phyloP scores from a whole-genome alignment of 2,329 filamentous ascomycete genomes.

The Stachybotrys chartarum region DNA sequence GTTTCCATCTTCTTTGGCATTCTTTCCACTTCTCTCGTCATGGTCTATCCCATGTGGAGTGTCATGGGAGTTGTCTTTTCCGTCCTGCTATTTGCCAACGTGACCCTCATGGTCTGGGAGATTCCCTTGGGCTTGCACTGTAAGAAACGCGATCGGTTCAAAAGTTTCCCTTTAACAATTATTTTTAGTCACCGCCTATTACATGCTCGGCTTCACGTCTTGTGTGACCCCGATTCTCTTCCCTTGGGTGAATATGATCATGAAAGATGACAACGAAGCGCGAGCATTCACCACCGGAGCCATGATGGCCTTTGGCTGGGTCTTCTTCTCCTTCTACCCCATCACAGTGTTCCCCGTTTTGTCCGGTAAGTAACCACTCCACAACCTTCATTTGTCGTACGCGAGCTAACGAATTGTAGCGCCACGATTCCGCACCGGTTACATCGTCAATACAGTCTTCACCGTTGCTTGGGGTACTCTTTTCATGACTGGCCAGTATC shows the following conservation, averaged over 20 bases:
- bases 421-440: too few species aligned
- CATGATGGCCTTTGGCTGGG: constrained; percentile 17
- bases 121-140: constrained; percentile 12
- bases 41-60: constrained; percentile 15
- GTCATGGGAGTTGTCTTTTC: constrained; percentile 15
- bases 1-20: constrained; percentile 18
- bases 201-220: constrained; percentile 11
- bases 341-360: constrained; percentile 13
- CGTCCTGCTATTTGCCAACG: constrained; percentile 13
- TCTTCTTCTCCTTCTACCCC: constrained; percentile 15
- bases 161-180: too few species aligned
- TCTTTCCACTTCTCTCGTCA: constrained; percentile 12
- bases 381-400: too few species aligned
- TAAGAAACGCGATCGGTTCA: too few species aligned
- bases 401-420: too few species aligned
- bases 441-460: too few species aligned
- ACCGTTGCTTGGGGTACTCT: too few species aligned
- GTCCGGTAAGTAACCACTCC: too few species aligned
- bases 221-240: constrained; percentile 16
- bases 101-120: constrained; percentile 13
- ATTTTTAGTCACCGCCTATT: constrained; percentile 6
- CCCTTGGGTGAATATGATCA: constrained; percentile 13
- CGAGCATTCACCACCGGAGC: constrained; percentile 15
- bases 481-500: too few species aligned
- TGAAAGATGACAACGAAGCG: constrained; percentile 14